phyloP scores from a whole-genome alignment of 306 rosid genomes.

The Erythrophleum fordii region DNA sequence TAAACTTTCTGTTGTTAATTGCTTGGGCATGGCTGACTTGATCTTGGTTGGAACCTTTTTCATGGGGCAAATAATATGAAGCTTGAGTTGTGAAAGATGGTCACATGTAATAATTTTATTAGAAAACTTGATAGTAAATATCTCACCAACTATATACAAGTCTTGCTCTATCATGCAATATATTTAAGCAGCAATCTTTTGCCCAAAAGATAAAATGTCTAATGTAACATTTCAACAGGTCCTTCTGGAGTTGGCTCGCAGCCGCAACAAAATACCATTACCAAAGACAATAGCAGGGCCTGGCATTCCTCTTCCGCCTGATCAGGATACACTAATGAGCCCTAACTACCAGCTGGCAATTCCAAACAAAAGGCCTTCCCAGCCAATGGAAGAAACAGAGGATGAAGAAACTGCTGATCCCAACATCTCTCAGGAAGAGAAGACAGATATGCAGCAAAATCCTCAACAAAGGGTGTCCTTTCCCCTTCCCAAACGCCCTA shows the following conservation, averaged over 20 bases:
- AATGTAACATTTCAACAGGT: constrained; percentile 51
- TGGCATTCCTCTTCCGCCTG: too few species aligned
- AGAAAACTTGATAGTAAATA: too few species aligned
- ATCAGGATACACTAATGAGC: too few species aligned
- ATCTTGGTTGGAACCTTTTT: background rate
- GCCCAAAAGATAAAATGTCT: constrained; percentile 23
- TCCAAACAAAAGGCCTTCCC: too few species aligned
- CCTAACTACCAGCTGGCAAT: too few species aligned
- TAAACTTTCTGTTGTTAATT: background rate
- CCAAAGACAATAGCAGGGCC: constrained; percentile 72
- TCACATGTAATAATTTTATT: too few species aligned
- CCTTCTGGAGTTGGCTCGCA: constrained; percentile 78
- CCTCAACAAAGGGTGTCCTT: too few species aligned
- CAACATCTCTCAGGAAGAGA: too few species aligned
- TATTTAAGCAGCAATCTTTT: background rate
- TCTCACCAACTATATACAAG: background rate
- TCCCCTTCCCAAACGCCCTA: too few species aligned
- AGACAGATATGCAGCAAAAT: too few species aligned
- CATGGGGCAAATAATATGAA: background rate
- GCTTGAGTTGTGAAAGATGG: background rate
- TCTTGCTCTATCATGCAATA: background rate
- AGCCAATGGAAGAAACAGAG: too few species aligned
- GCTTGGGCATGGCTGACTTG: background rate
- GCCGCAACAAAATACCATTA: constrained; percentile 75
- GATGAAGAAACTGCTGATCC: too few species aligned